Percentiles rank a stretch among this genome's conserved stretches.
Conservation (phyloP, 805 yeast genomes). For the Cyberlindnera mrakii region DNA sequence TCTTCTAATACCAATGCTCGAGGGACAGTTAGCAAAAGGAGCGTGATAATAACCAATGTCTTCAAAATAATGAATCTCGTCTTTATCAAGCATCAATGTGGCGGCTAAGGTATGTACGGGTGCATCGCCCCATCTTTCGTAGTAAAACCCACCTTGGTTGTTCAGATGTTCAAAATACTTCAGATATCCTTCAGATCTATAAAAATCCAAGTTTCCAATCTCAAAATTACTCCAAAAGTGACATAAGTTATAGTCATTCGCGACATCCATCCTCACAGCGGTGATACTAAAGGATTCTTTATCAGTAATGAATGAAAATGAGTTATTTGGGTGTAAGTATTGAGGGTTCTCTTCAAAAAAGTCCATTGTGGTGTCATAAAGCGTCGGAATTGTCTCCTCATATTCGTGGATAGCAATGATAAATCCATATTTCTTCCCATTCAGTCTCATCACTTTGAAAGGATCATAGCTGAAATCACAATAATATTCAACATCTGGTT, state of each 20-base stretch:
- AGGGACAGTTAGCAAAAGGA: constrained; percentile 64
- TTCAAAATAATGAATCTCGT: constrained; percentile 68
- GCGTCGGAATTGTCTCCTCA: constrained; percentile 75
- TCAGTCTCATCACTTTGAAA: constrained; percentile 70
- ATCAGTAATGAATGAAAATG: constrained; percentile 51
- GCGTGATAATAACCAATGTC: constrained; percentile 77
- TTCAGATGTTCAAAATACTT: constrained; percentile 61
- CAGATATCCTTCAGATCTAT: constrained; percentile 57
- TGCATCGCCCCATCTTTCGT: constrained; percentile 95
- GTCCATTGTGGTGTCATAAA: constrained; percentile 71
- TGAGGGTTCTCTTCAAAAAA: constrained; percentile 54
- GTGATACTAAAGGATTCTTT: constrained; percentile 33
- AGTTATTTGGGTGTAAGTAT: constrained; percentile 56
- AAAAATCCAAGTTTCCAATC: constrained; percentile 64
- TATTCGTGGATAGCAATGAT: constrained; percentile 81
- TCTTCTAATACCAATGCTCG: constrained; percentile 39
- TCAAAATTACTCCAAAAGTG: constrained; percentile 90
- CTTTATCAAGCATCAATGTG: constrained; percentile 47
- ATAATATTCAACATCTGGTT: constrained; percentile 82
- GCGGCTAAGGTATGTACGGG: constrained; percentile 80
- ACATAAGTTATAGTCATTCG: constrained; percentile 64
- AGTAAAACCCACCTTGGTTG: constrained; percentile 68
- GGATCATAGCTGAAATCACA: constrained; percentile 91
- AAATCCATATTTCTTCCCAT: constrained; percentile 79
- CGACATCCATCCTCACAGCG: constrained; percentile 26